A percentile compares a stretch with the other conserved stretches of the same genome.
These are phyloP conservation scores for Meyerozyma guilliermondii DNA, from an alignment of 1,139 yeast species.

Conservation along the genomic window DNA sequence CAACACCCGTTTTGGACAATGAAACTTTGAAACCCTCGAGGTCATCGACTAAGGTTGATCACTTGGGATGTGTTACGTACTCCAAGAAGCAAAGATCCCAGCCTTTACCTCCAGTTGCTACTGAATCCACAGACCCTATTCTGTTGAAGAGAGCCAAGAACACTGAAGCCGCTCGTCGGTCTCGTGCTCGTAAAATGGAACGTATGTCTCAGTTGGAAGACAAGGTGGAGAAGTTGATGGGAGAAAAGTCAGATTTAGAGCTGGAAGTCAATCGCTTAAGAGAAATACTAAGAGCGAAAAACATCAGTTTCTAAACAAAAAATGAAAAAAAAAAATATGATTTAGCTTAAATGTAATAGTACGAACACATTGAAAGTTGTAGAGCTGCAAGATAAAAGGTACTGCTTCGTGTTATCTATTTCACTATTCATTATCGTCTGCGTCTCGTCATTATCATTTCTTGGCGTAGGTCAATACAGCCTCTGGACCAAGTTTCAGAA, in stretches of 20 bases:
- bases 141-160: constrained; percentile 86
- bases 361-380: neutral
- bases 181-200: constrained; percentile 89
- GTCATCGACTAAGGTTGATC: constrained; percentile 35
- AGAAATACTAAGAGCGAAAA: constrained; percentile 33
- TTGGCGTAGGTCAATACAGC: constrained; percentile 31
- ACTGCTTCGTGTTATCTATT: no score
- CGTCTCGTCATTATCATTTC: constrained; percentile 14
- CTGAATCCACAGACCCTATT: constrained; percentile 58
- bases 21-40: constrained; percentile 4
- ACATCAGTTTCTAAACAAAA: constrained; percentile 5
- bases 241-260: constrained; percentile 51
- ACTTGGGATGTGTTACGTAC: constrained; percentile 59
- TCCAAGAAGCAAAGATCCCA: constrained; percentile 57
- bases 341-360: neutral
- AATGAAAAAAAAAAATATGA: neutral
- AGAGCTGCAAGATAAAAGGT: neutral
- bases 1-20: constrained; percentile 23
- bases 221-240: constrained; percentile 60
- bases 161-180: constrained; percentile 95
- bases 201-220: constrained; percentile 80
- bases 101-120: constrained; percentile 62
- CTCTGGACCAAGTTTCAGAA: constrained; percentile 18
- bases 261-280: constrained; percentile 56
- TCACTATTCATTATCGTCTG: neutral